Conservation (phyloP, 2,329 filamentous ascomycete genomes). For the Escovopsis sp. region DNA sequence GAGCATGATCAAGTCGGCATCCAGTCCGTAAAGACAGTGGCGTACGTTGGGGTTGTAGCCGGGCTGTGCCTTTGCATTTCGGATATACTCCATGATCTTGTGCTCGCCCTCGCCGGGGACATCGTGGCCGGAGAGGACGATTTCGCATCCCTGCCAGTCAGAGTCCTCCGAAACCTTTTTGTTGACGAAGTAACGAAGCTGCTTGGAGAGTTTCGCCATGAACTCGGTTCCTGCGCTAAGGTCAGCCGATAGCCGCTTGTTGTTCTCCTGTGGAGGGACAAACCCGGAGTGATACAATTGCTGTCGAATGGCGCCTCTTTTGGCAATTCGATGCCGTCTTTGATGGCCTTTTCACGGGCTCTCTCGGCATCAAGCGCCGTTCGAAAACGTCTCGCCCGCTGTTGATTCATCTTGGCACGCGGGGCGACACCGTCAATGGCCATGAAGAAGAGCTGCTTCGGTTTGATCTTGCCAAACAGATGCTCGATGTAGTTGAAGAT, state of each 20-base stretch:
- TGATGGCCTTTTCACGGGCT: conserved; percentile 82
- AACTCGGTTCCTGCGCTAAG: conserved; percentile 56
- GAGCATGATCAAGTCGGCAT: conserved; percentile 97
- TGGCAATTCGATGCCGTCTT: conserved; percentile 80
- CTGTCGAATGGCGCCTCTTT: conserved; percentile 95
- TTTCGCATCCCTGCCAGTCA: conserved; percentile 94
- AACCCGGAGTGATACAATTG: conserved; percentile 93
- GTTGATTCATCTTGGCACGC: conserved; percentile 98
- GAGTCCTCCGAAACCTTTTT: conserved; percentile 96
- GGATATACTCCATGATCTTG: conserved; percentile 99
- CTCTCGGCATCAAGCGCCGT: conserved; percentile 84
- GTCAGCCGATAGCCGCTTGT: conserved; percentile 5
- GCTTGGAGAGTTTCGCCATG: conserved; percentile 89
- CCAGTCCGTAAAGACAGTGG: conserved; percentile 92
- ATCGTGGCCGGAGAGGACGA: conserved; percentile 93
- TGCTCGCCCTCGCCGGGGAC: conserved; percentile 97
- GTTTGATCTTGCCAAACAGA: conserved; percentile 96
- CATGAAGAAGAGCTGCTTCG: conserved; percentile 98
- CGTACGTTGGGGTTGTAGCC: conserved; percentile 86
- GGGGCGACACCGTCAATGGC: conserved; percentile 96
- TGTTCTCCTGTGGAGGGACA: not conserved
- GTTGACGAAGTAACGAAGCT: conserved; percentile 96
- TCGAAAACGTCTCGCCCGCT: conserved; percentile 85
- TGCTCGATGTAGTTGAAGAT: conserved; percentile 99
- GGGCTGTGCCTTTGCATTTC: conserved; percentile 88